Evolutionary conservation across 441 rosid genomes (phyloP).

Genomic region (Hura crepitans): DNA sequence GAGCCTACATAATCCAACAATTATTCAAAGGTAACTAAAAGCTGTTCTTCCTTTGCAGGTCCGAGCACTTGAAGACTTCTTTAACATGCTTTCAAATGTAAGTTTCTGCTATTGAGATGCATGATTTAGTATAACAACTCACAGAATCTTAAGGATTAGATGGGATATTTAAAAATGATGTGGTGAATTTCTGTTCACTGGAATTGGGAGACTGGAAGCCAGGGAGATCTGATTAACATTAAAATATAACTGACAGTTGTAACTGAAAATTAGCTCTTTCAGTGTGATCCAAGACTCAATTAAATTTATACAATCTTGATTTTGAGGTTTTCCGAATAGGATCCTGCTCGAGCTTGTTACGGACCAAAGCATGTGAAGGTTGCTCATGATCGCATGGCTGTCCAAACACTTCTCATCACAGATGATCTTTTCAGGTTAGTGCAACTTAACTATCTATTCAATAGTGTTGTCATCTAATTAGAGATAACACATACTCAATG

Average conservation of each 20-base stretch:
- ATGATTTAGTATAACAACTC: neutral
- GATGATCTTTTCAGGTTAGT: constrained; percentile 93
- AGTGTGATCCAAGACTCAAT: neutral
- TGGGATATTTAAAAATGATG: neutral
- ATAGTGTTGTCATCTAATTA: neutral
- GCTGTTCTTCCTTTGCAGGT: constrained; percentile 46
- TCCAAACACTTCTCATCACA: constrained; percentile 88
- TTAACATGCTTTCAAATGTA: constrained; percentile 87
- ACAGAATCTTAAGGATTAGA: neutral
- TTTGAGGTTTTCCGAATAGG: constrained; percentile 37
- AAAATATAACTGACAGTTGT: neutral
- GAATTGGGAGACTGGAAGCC: neutral
- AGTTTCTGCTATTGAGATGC: constrained; percentile 36
- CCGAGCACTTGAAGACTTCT: constrained; percentile 79
- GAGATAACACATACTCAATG: neutral
- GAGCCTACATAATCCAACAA: neutral
- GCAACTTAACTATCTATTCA: neutral
- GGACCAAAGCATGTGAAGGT: constrained; percentile 98
- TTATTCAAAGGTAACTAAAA: constrained; percentile 4
- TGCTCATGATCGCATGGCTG: constrained; percentile 91
- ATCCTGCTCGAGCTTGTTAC: constrained; percentile 77
- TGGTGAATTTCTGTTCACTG: neutral
- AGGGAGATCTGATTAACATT: neutral
- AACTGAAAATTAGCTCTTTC: constrained; percentile 1
- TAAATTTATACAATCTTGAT: neutral